Evolutionary conservation across 345 rosid species (phyloP), one percentile per base, ranked within the genome.

Genomic region (Mercurialis annua): DNA sequence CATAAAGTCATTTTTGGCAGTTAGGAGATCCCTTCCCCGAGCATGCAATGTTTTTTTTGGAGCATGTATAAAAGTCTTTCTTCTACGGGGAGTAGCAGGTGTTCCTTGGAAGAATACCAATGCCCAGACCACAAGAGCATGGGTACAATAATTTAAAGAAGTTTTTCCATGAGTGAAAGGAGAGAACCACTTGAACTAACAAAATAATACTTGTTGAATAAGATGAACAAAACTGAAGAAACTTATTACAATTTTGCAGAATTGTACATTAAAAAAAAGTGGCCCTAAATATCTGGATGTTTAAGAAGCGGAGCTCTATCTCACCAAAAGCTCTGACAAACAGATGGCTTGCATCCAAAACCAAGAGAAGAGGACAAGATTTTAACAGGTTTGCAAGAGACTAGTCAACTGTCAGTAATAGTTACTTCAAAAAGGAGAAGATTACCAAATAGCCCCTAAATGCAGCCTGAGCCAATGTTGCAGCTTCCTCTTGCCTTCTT

Each of bases 401-500:
- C 18, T 38, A 61, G 18, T 30, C 52, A 68, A 34, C 44, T 33
- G 2, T 31, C 55, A 10, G 55, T 1, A 57, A 50, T n/a, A 68
- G 23, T 27, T 15, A 43, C 24, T 67, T 47, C 33, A n/a, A 43
- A 24, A 24, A 49, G 23, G 27, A 57, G 63, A 77, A 67, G 33
- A 72, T 76, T 92, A 92, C 98, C 98, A 89, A 71, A 81, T 85
- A 87, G 57, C 98, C 97, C 84, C 96, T 84, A 78, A 93, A 93
- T 65, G 89, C 90, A 79, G 98, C 97, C 78, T 90, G 98, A n/a
- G 81, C 86, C 67, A 79, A 72, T n/a, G 84, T 90, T n/a, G 94
- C 92, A 53, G 98, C 90, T 66, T 78, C 67, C 77, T 87, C 92
- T 66, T 67, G 80, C 68, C 72, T 82, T 29, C 72, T 62, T 74